Evolutionary conservation across 495 filamentous ascomycete species (phyloP), one percentile per base, ranked within the genome.

Genomic region (Oidiodendron maius): DNA sequence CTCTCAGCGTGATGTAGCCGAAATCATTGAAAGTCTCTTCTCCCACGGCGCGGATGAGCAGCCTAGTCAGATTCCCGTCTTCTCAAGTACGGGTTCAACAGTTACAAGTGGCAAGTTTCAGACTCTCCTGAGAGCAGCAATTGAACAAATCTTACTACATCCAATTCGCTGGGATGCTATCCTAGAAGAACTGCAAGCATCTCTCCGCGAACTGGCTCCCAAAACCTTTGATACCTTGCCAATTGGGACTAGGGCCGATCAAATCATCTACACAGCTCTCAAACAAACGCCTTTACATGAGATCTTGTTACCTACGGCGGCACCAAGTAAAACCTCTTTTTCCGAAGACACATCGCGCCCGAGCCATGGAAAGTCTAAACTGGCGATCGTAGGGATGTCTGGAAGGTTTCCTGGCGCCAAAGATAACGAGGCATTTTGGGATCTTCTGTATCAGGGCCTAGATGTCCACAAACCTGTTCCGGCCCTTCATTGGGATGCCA

Each of bases 301-400:
- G 9, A 13, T 10, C 40, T 43, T 22, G 25, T 43, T 9, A 11
- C 40, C 10, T 43, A 22, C 17, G 18, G 21, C 21, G 9, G 16
- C 11, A 43, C 21, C 4, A n/a, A n/a, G 18, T 5, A 37, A 17
- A 5, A 37, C n/a, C 18, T 17, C 5, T 15, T 17, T 3, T 4
- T n/a, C 5, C 35, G 13, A 15, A 17, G 4, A n/a, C n/a, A n/a
- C n/a, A n/a, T n/a, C n/a, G n/a, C 37, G 21, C 21, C 37, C 21
- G 37, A 13, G 37, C 10, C 37, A 10, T n/a, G 37, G 21, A 40
- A 5, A 37, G 38, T 40, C 35, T 9, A 52, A 52, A 40, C 55
- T 91, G 36, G 86, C 86, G 16, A 86, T 91, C 49, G 80, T 91
- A 40, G 86, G 85, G 44, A 82, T 87, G 70, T 84, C 86, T 1